Conservation (phyloP, 2,329 filamentous ascomycete genomes). For the Periconia sp. region DNA sequence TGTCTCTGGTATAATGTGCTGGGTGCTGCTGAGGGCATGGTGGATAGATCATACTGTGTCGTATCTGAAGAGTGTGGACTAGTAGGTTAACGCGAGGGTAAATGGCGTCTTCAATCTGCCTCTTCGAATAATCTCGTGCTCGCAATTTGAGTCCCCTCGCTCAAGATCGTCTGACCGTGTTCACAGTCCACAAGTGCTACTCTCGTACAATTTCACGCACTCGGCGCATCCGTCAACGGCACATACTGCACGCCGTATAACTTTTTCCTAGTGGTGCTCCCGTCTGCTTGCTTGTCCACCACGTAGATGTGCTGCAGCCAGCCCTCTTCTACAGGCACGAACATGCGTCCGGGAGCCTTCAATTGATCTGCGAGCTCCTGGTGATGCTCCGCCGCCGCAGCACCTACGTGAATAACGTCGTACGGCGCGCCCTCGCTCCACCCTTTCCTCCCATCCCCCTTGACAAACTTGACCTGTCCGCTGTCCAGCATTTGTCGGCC, state of each 20-base stretch:
- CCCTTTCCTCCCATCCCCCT: conserved; percentile 67
- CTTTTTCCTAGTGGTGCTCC: conserved; percentile 60
- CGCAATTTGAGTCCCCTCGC: no score
- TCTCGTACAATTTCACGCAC: no score
- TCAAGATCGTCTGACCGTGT: no score
- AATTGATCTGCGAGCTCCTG: conserved; percentile 76
- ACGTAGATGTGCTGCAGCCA: conserved; percentile 72
- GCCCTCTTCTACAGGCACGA: conserved; percentile 72
- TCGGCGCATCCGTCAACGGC: conserved; percentile 73
- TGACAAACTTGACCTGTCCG: conserved; percentile 72
- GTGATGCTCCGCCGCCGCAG: conserved; percentile 78
- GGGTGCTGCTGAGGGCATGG: no score
- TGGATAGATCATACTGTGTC: no score
- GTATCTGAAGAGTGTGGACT: no score
- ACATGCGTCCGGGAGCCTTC: conserved; percentile 77
- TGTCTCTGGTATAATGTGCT: no score
- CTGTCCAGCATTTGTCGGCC: conserved; percentile 64
- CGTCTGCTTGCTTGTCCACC: conserved; percentile 73
- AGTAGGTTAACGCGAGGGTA: no score
- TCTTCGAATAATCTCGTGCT: no score
- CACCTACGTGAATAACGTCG: conserved; percentile 95
- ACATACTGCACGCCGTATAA: conserved; percentile 78
- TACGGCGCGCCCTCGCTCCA: conserved; percentile 63
- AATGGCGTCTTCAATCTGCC: no score
- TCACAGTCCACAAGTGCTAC: no score